Base-by-base conservation (phyloP, 495 filamentous ascomycete genomes). In the Penicillium mononematosum region DNA sequence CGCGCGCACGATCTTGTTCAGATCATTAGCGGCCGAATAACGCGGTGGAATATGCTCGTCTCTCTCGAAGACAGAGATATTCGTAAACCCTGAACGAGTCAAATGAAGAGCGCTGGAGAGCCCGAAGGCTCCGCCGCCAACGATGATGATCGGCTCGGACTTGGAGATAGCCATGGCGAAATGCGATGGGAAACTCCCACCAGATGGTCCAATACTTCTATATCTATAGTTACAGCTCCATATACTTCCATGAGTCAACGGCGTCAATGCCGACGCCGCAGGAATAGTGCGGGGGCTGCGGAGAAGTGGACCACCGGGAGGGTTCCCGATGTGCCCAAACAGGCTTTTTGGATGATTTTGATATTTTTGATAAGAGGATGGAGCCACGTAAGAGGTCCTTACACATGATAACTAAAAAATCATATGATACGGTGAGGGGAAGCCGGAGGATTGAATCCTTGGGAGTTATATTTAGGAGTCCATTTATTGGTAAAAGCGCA, bases 1-100 rank as follows among this genome's bases (percentile, higher is more conserved):
- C 10, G 77, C 76, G 11, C 81, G 72, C 27, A 83, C 60, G 46
- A 82, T 81, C 68, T 83, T 82, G 59, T 81, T 83, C 17, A 80
- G 57, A 55, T 83, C 79, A 52, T 75, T 72, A n/a, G 70, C 77
- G 8, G 79, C 81, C 2, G 76, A 78, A 46, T 64, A 70, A 0
- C 65, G 57, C 7, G 62, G 65, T 27, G 65, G 65, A 22, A 67
- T 64, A 22, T 58, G 57, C 11, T 67, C 65, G 34, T 67, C 65
- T 49, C 58, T 65, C 44, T 62, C 27, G 68, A 58, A 54, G 65
- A 82, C 65, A 1, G 70, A 73, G 36, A 83, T 67, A 53, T 77
- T 59, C 16, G 56, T 71, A 51, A 80, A 80, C 2, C 78, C 81
- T 11, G 73, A 63, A 14, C 73, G 69, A 11, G 70, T 63, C 20